Evolutionary conservation across 2,329 filamentous ascomycete species (phyloP).

Genomic region (Hypoxylon sp.): DNA sequence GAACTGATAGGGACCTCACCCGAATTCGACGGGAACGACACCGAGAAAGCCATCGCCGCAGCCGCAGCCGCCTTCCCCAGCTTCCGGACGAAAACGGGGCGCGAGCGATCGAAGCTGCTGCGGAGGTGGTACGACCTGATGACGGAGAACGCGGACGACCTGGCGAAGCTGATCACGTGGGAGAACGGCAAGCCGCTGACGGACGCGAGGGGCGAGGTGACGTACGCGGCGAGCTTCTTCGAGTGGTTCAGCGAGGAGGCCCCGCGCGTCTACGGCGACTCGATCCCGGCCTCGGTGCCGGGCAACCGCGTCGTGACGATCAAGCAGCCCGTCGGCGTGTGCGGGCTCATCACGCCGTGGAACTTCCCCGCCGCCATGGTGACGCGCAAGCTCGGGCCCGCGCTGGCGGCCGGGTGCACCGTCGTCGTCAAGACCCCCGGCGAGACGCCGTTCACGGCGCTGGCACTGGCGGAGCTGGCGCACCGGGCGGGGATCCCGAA

Average conservation of each 20-base stretch:
- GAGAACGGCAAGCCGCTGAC: conserved; percentile 88
- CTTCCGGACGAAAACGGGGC: conserved; percentile 76
- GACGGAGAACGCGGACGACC: conserved; percentile 79
- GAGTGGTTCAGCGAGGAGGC: conserved; percentile 87
- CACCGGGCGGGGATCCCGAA: conserved; percentile 87
- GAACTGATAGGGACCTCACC: conserved; percentile 83
- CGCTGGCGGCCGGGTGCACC: conserved; percentile 92
- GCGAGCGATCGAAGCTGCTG: conserved; percentile 77
- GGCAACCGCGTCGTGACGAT: conserved; percentile 80
- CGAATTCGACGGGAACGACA: conserved; percentile 82
- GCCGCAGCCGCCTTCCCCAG: conserved; percentile 77
- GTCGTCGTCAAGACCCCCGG: conserved; percentile 90
- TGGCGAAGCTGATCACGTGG: conserved; percentile 85
- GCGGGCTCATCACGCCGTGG: conserved; percentile 86
- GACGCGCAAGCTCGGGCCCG: conserved; percentile 74
- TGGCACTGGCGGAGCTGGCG: conserved; percentile 86
- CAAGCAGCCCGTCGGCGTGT: conserved; percentile 86
- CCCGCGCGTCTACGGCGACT: conserved; percentile 76
- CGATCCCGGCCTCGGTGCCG: conserved; percentile 73
- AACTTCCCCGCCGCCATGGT: conserved; percentile 87
- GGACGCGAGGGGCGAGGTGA: conserved; percentile 76
- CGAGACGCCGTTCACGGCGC: conserved; percentile 90
- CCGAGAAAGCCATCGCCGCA: conserved; percentile 82
- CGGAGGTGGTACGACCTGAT: conserved; percentile 85
- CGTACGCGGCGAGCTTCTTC: conserved; percentile 78